Conservation (phyloP, 2,329 filamentous ascomycete genomes). For the Talaromyces sp. region DNA sequence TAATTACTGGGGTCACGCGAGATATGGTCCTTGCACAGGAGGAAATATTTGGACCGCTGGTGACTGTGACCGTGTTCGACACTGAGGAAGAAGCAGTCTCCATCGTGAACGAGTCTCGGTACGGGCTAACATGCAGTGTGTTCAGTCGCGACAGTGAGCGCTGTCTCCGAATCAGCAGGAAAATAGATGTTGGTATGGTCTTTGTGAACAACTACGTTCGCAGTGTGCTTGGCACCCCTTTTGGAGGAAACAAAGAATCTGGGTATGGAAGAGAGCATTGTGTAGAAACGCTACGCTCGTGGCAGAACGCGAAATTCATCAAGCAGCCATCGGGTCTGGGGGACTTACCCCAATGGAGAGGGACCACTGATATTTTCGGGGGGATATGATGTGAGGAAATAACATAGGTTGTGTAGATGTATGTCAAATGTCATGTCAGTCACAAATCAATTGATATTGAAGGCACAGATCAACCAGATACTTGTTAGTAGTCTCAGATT, state of each 20-base stretch:
- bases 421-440: too few species aligned
- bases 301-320: too few species aligned
- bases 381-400: too few species aligned
- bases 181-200: slow-evolving; percentile 12
- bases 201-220: slow-evolving; percentile 8
- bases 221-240: slow-evolving; percentile 5
- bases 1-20: slow-evolving; percentile 19
- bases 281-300: too few species aligned
- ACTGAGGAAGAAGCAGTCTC: slow-evolving; percentile 21
- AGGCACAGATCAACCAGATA: too few species aligned
- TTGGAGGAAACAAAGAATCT: slow-evolving; percentile 12
- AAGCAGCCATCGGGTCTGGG: too few species aligned
- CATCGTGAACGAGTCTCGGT: slow-evolving; percentile 26
- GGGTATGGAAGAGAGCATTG: slow-evolving; percentile 11
- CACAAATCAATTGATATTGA: too few species aligned
- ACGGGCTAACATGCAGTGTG: slow-evolving; percentile 29
- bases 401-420: too few species aligned
- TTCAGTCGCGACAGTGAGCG: slow-evolving; percentile 9
- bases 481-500: too few species aligned
- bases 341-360: too few species aligned
- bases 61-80: slow-evolving; percentile 23
- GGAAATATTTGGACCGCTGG: slow-evolving; percentile 30
- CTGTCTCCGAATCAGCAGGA: slow-evolving; percentile 37
- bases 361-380: too few species aligned
- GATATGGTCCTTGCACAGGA: slow-evolving; percentile 22